These are phyloP conservation scores for Rhizopogon roseolus DNA, from an alignment of 768 basidiomycete genomes.

Conservation along the genomic window DNA sequence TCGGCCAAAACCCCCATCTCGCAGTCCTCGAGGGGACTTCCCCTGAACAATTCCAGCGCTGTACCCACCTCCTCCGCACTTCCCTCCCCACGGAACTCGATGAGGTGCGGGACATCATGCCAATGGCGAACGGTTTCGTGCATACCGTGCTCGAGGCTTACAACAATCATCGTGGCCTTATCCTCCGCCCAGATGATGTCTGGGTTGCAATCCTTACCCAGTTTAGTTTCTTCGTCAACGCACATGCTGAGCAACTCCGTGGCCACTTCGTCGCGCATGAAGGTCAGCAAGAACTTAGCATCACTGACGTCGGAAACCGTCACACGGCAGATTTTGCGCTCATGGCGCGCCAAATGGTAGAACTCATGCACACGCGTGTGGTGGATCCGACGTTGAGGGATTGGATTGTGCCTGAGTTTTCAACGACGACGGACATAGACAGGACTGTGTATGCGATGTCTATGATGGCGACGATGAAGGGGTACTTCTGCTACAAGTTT, in stretches of 20 bases:
- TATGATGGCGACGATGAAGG: slow-evolving; percentile 39
- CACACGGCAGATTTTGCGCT: slow-evolving; percentile 27
- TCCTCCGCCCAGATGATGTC: slow-evolving; percentile 46
- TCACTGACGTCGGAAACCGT: slow-evolving; percentile 14
- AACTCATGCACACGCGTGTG: slow-evolving; percentile 18
- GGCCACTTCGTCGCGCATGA: slow-evolving; percentile 23
- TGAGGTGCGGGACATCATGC: slow-evolving; percentile 22
- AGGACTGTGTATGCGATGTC: slow-evolving; percentile 31
- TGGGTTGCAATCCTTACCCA: slow-evolving; percentile 35
- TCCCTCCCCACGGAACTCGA: slow-evolving; percentile 18
- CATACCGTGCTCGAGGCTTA: slow-evolving; percentile 32
- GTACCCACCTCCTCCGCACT: slow-evolving; percentile 22
- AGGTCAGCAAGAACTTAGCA: slow-evolving; percentile 19
- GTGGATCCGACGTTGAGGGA: slow-evolving; percentile 24
- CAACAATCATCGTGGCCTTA: slow-evolving; percentile 31
- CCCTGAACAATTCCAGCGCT: slow-evolving; percentile 15
- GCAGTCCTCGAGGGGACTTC: slow-evolving; percentile 16
- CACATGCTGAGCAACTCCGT: slow-evolving; percentile 28
- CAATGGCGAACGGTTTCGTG: slow-evolving; percentile 30
- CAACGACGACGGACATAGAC: slow-evolving; percentile 39
- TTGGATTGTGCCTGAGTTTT: slow-evolving; percentile 41
- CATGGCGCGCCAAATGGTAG: slow-evolving; percentile 19
- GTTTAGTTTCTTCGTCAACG: slow-evolving; percentile 37
- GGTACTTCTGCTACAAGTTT: slow-evolving; percentile 33
- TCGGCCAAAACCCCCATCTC: slow-evolving; percentile 12